Conservation (phyloP, 208 protist genomes). For the Plasmodiophora brassicae region DNA sequence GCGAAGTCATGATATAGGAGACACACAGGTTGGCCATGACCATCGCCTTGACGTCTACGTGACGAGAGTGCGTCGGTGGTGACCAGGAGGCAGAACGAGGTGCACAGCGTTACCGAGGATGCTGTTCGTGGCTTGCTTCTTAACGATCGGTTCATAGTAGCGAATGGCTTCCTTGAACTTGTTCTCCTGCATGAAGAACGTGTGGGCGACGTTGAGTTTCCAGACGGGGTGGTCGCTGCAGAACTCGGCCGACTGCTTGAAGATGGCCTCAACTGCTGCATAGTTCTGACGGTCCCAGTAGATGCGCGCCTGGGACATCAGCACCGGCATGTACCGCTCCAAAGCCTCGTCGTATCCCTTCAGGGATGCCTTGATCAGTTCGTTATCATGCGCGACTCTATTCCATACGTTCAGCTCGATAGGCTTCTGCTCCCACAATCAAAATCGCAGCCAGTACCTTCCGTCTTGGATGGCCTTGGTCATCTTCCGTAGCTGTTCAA, state of each 20-base stretch:
- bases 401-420: too few species aligned
- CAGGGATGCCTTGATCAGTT: constrained; percentile 71
- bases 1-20: constrained; percentile 49
- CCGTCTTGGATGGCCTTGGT: constrained; percentile 82
- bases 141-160: constrained; percentile 51
- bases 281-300: constrained; percentile 96
- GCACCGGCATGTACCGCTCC: constrained; percentile 88
- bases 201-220: constrained; percentile 55
- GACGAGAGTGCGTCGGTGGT: not conserved
- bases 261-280: constrained; percentile 79
- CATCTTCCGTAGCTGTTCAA: constrained; percentile 83
- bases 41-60: constrained; percentile 50
- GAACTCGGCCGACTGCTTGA: constrained; percentile 77
- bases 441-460: too few species aligned
- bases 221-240: constrained; percentile 48
- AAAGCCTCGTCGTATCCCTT: constrained; percentile 81
- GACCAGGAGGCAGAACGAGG: not conserved
- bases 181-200: constrained; percentile 53
- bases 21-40: constrained; percentile 58
- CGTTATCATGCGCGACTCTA: constrained; percentile 78
- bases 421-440: too few species aligned
- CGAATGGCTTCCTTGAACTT: constrained; percentile 46
- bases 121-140: constrained; percentile 40
- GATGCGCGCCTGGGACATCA: constrained; percentile 84
- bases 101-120: not conserved